These are phyloP conservation scores for Sextonia rubra DNA, from an alignment of 164 flowering plant species.

Conservation along the genomic window DNA sequence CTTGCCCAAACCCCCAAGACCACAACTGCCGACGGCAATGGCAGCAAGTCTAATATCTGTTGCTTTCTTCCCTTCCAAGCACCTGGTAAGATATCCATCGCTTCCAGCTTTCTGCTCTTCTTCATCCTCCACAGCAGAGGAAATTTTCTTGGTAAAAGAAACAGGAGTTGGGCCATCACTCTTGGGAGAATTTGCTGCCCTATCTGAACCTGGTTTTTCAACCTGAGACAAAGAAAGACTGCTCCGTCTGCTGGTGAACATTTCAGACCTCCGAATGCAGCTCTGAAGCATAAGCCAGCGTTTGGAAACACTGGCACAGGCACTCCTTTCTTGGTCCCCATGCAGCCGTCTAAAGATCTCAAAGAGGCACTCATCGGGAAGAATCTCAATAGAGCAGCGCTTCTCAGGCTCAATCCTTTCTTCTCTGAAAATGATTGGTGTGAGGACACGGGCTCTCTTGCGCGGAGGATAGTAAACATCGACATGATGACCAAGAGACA, in stretches of 20 bases:
- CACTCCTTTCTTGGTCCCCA: slow-evolving; percentile 49
- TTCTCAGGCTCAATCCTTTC: slow-evolving; percentile 20
- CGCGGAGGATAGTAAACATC: slow-evolving; percentile 38
- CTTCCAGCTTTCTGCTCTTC: slow-evolving; percentile 29
- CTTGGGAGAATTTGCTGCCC: slow-evolving; percentile 3
- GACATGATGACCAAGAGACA: slow-evolving; percentile 22
- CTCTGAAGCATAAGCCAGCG: slow-evolving; percentile 63
- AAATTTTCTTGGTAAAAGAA: slow-evolving; percentile 23
- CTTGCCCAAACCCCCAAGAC: slow-evolving; percentile 73
- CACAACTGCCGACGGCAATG: slow-evolving; percentile 60
- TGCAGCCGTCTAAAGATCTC: slow-evolving; percentile 71
- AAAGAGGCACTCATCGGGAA: slow-evolving; percentile 81
- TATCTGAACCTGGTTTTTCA: background rate
- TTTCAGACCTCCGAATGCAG: slow-evolving; percentile 43
- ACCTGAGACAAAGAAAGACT: background rate
- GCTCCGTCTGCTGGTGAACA: slow-evolving; percentile 17
- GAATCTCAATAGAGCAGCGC: slow-evolving; percentile 48
- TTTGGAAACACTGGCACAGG: slow-evolving; percentile 74
- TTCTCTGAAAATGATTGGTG: slow-evolving; percentile 25
- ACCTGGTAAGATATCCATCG: slow-evolving; percentile 62
- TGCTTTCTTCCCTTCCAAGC: slow-evolving; percentile 70
- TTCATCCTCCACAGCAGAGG: slow-evolving; percentile 14
- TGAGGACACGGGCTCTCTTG: slow-evolving; percentile 34
- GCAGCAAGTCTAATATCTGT: slow-evolving; percentile 75
- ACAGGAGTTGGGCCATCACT: background rate